These are phyloP conservation scores for Plasmodium fragile DNA, from an alignment of 169 alveolate species.

Conservation along the genomic window DNA sequence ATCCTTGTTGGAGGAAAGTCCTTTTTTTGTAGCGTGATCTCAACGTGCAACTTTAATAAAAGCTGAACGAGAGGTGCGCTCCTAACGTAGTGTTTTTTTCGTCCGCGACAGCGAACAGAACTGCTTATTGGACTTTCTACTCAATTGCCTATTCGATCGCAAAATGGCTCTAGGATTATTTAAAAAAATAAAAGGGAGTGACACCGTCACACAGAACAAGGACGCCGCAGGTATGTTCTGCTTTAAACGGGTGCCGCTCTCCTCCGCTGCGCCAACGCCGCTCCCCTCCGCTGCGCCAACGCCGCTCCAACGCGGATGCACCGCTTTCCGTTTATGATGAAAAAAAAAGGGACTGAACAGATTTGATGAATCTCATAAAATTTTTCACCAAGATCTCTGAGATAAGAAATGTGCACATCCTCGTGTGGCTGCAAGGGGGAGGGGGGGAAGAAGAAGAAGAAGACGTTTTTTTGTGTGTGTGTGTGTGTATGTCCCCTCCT, in stretches of 20 bases:
- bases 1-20: neutral
- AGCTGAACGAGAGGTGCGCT: neutral
- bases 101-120: neutral
- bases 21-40: neutral
- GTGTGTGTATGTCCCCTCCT: neutral
- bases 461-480: too few species aligned
- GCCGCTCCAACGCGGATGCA: neutral
- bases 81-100: neutral
- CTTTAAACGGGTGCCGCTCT: neutral
- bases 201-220: neutral
- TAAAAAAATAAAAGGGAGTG: constrained; percentile 25
- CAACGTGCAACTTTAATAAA: neutral
- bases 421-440: neutral
- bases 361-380: constrained; percentile 19
- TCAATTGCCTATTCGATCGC: neutral
- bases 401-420: constrained; percentile 8
- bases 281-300: neutral
- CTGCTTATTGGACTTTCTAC: neutral
- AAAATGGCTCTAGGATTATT: constrained; percentile 40
- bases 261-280: neutral
- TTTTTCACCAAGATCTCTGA: constrained; percentile 77
- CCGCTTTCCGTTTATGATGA: constrained; percentile 40
- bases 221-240: constrained; percentile 19
- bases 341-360: constrained; percentile 6
- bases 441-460: neutral